phyloP scores from a whole-genome alignment of 257 asterid genomes.

The Solanum okadae region DNA sequence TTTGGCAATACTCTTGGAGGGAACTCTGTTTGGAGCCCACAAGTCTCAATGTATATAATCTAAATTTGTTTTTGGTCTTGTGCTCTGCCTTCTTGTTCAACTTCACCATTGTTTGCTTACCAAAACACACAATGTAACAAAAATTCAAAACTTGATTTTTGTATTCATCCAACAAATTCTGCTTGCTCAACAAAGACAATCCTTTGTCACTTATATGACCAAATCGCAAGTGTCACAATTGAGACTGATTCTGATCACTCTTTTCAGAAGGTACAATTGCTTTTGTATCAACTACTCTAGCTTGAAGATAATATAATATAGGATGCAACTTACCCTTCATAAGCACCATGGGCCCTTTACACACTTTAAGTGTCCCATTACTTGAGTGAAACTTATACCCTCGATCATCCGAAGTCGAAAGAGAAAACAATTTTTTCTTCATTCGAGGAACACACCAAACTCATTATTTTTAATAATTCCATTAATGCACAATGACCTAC shows the following conservation, averaged over 20 bases:
- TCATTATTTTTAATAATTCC: background rate
- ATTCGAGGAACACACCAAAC: background rate
- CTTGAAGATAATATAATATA: background rate
- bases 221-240: background rate
- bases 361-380: background rate
- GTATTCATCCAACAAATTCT: background rate
- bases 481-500: background rate
- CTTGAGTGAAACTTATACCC: background rate
- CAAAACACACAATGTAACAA: background rate
- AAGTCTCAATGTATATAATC: background rate
- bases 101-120: background rate
- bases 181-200: background rate
- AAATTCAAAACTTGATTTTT: background rate
- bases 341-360: background rate
- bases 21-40: background rate
- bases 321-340: background rate
- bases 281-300: background rate
- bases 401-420: background rate
- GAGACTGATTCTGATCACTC: background rate
- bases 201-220: background rate
- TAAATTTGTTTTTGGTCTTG: background rate
- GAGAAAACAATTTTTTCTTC: background rate
- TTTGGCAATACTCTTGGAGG: background rate
- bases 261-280: background rate
- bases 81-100: background rate